Percentiles rank a stretch among this genome's conserved stretches.
Conservation (phyloP, 306 rosid species). For the Abrus pulchellus region DNA sequence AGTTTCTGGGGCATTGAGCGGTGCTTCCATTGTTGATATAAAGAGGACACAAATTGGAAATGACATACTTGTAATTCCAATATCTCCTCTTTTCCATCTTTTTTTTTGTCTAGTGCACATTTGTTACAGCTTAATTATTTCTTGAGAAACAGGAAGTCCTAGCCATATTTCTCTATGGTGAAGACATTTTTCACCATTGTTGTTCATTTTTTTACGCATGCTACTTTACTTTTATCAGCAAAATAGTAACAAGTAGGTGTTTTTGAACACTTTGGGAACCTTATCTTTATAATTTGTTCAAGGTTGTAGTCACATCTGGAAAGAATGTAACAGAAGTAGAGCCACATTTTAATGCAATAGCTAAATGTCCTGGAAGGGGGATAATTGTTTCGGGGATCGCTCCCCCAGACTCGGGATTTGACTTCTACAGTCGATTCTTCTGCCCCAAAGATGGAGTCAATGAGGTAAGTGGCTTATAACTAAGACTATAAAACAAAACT, state of each 20-base stretch:
- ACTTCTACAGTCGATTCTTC: slow-evolving; percentile 63
- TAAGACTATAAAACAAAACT: too few relatives aligned
- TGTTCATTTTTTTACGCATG: background rate
- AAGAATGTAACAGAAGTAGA: slow-evolving; percentile 54
- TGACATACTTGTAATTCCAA: slow-evolving; percentile 48
- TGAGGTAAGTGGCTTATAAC: slow-evolving; percentile 54
- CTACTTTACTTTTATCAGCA: background rate
- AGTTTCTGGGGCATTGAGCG: slow-evolving; percentile 54
- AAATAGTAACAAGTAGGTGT: background rate
- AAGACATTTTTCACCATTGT: slow-evolving; percentile 41
- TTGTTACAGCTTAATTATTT: slow-evolving; percentile 16
- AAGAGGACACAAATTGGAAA: slow-evolving; percentile 40
- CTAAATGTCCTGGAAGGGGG: slow-evolving; percentile 67
- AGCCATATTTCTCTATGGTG: slow-evolving; percentile 25
- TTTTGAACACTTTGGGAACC: slow-evolving; percentile 15
- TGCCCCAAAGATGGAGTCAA: slow-evolving; percentile 59
- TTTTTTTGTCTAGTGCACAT: background rate
- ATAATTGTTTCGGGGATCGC: slow-evolving; percentile 63
- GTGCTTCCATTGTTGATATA: slow-evolving; percentile 53
- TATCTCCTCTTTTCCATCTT: background rate
- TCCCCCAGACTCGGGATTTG: slow-evolving; percentile 66
- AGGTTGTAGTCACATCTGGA: slow-evolving; percentile 68
- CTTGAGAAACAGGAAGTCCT: background rate
- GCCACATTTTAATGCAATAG: slow-evolving; percentile 61
- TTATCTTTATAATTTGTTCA: slow-evolving; percentile 37